These are phyloP conservation scores for Blastomyces percursus DNA, from an alignment of 2,329 filamentous ascomycete species.

Conservation along the genomic window DNA sequence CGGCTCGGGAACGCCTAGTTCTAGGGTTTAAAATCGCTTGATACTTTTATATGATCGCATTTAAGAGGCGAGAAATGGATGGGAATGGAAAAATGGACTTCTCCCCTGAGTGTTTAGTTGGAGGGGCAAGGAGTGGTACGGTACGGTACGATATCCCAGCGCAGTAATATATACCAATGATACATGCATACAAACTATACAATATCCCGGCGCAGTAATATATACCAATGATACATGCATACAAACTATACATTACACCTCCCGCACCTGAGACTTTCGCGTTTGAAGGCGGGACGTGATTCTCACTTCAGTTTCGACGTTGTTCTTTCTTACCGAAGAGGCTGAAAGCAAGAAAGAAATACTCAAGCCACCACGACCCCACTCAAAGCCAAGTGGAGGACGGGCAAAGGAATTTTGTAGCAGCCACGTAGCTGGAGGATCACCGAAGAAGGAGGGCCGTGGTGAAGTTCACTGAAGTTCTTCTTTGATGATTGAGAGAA, in stretches of 20 bases:
- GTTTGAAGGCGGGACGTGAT: background rate
- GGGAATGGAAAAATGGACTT: too few relatives aligned
- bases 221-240: too few relatives aligned
- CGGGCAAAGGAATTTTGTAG: background rate
- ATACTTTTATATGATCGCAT: too few relatives aligned
- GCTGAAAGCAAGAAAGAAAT: background rate
- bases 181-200: background rate
- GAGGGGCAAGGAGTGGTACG: too few relatives aligned
- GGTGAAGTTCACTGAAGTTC: background rate
- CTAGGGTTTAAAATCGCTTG: background rate
- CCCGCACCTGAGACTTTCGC: background rate
- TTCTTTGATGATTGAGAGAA: background rate
- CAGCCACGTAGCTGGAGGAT: background rate
- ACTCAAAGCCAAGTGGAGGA: background rate
- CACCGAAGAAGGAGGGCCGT: background rate
- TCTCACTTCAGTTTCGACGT: background rate
- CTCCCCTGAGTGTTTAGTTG: too few relatives aligned
- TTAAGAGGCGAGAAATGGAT: too few relatives aligned
- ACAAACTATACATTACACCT: background rate
- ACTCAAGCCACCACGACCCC: background rate
- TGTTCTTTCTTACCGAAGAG: conserved; percentile 15
- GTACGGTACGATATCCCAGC: too few relatives aligned
- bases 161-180: too few relatives aligned
- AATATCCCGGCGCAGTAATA: too few relatives aligned
- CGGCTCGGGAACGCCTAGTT: background rate